These are phyloP conservation scores for Magnusiomyces paraingens DNA, from an alignment of 1,139 yeast genomes.

Conservation along the genomic window DNA sequence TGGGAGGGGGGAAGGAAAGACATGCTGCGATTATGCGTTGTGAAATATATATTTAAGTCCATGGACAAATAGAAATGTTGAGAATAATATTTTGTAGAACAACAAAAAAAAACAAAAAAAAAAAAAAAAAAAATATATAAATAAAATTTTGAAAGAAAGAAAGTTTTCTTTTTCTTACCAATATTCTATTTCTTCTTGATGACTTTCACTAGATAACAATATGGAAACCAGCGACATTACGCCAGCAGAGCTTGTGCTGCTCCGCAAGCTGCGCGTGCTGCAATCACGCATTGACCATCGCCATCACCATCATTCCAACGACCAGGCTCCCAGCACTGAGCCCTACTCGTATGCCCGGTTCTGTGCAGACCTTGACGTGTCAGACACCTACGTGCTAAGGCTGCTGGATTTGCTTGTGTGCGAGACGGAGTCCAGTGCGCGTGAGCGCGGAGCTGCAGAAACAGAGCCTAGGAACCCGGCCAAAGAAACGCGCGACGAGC, in stretches of 20 bases:
- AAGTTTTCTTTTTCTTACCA: background rate
- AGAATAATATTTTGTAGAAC: background rate
- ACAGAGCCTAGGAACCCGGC: no score
- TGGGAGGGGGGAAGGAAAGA: no score
- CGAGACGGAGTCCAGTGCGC: slow-evolving; percentile 9
- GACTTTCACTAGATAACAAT: background rate
- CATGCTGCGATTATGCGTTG: no score
- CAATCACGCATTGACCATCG: background rate
- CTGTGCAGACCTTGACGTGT: slow-evolving; percentile 24
- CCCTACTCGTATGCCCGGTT: slow-evolving; percentile 22
- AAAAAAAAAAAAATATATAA: background rate
- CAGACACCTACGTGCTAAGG: slow-evolving; percentile 17
- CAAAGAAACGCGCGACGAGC: no score
- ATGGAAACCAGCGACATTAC: background rate
- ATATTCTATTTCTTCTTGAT: background rate
- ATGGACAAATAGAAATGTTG: no score
- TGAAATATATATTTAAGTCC: no score
- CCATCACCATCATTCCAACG: no score
- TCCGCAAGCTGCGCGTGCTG: slow-evolving; percentile 10
- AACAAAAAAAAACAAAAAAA: background rate
- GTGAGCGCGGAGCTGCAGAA: no score
- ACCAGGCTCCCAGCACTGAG: background rate
- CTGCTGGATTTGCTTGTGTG: slow-evolving; percentile 10
- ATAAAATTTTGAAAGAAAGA: background rate
- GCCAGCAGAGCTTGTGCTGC: slow-evolving; percentile 8